These are phyloP conservation scores for Talaromyces verruculosus DNA, from an alignment of 2,329 filamentous ascomycete genomes.

Conservation along the genomic window DNA sequence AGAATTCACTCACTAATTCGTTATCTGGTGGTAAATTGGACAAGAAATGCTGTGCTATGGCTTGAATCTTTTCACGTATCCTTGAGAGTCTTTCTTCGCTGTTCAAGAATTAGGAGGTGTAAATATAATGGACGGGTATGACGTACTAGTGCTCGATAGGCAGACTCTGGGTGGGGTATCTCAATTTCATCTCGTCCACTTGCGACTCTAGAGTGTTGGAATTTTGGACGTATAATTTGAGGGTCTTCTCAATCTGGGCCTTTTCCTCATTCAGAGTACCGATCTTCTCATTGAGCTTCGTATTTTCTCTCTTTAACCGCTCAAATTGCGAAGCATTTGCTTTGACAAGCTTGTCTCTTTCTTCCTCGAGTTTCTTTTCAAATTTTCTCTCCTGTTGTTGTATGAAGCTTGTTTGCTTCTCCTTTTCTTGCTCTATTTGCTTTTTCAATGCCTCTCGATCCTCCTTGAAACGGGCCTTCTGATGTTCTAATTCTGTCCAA, in stretches of 20 bases:
- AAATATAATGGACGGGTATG: background rate
- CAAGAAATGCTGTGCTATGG: slow-evolving; percentile 8
- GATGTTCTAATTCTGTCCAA: background rate
- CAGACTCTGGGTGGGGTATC: slow-evolving; percentile 5
- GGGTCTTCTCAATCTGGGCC: slow-evolving; percentile 5
- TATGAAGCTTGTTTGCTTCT: background rate
- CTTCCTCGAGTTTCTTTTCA: background rate
- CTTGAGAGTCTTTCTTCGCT: slow-evolving; percentile 4
- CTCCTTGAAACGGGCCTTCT: slow-evolving; percentile 1
- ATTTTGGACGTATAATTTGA: slow-evolving; percentile 5
- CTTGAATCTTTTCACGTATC: slow-evolving; percentile 14
- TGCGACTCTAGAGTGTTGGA: background rate
- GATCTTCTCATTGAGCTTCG: background rate
- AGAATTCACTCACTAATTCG: slow-evolving; percentile 1
- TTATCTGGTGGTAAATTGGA: slow-evolving; percentile 12
- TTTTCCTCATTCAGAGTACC: slow-evolving; percentile 3
- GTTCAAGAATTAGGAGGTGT: slow-evolving; percentile 3
- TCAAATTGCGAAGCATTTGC: slow-evolving; percentile 6
- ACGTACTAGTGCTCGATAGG: slow-evolving; percentile 14
- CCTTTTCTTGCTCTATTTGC: slow-evolving; percentile 9
- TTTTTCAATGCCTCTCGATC: background rate
- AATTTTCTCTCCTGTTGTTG: background rate
- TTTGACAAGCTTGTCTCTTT: slow-evolving; percentile 8
- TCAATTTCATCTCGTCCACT: slow-evolving; percentile 3
- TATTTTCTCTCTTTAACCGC: background rate